phyloP scores from a whole-genome alignment of 768 basidiomycete genomes.

The Mycena polygramma region DNA sequence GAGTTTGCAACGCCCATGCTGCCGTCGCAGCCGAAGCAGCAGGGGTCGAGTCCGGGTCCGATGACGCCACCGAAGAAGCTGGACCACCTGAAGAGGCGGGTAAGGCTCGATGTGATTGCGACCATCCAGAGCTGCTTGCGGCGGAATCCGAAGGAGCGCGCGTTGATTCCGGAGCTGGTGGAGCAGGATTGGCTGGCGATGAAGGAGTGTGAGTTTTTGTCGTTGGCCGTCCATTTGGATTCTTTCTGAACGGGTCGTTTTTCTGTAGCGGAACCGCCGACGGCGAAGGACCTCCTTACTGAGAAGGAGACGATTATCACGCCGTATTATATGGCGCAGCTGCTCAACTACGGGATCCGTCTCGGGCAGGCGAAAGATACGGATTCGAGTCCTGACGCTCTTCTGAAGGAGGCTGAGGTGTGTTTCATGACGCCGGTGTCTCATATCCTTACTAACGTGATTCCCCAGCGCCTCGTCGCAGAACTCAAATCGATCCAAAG shows the following conservation, averaged over 20 bases:
- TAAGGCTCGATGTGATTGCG: conserved; percentile 81
- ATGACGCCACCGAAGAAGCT: conserved; percentile 66
- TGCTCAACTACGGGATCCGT: conserved; percentile 78
- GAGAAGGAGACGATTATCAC: conserved; percentile 80
- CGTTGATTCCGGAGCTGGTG: conserved; percentile 89
- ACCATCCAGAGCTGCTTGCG: conserved; percentile 87
- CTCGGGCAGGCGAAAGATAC: conserved; percentile 60
- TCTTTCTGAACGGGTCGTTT: not conserved
- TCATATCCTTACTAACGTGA: not conserved
- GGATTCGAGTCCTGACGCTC: conserved; percentile 59
- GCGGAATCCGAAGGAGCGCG: conserved; percentile 84
- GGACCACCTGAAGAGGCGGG: conserved; percentile 78
- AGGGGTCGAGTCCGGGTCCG: conserved; percentile 43
- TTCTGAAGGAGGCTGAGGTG: conserved; percentile 72
- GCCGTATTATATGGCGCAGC: conserved; percentile 83
- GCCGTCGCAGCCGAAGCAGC: conserved; percentile 51
- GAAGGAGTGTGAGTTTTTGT: conserved; percentile 63
- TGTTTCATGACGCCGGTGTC: conserved; percentile 33
- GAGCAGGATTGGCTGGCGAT: conserved; percentile 84
- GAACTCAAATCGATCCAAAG: conserved; percentile 68
- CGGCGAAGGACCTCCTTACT: conserved; percentile 51
- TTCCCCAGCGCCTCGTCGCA: conserved; percentile 69
- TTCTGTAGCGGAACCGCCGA: conserved; percentile 48
- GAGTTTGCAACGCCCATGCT: conserved; percentile 70
- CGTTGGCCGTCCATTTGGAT: too few relatives aligned